A percentile compares a stretch with the other conserved stretches of the same genome.
Conservation (phyloP, 441 rosid genomes). For the Melastoma candidum region DNA sequence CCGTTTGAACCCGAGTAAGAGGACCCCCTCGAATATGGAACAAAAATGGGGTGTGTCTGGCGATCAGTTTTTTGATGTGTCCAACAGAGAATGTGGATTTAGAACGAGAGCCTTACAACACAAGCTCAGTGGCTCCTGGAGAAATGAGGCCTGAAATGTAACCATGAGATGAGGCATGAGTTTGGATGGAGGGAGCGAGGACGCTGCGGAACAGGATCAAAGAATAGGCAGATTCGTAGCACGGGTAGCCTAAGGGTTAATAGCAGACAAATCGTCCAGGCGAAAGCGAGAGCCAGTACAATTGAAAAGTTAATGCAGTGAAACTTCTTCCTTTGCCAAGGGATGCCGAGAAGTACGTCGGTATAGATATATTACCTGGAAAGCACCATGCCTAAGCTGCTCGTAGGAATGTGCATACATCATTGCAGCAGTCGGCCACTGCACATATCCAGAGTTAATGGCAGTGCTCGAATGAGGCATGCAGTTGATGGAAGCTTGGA, state of each 20-base stretch:
- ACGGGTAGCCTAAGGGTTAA: no score
- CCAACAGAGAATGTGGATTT: constrained; percentile 3
- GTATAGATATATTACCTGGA: constrained; percentile 45
- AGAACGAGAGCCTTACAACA: constrained; percentile 21
- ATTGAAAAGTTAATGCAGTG: no score
- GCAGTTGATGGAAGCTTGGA: constrained; percentile 39
- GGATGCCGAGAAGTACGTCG: no score
- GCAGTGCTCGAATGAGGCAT: constrained; percentile 42
- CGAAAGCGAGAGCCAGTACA: no score
- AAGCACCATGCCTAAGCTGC: constrained; percentile 61
- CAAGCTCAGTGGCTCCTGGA: constrained; percentile 85
- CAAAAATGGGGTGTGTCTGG: background rate
- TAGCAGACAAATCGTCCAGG: no score
- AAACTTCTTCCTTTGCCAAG: no score
- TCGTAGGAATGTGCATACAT: constrained; percentile 88
- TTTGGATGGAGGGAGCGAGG: background rate
- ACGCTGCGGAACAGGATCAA: no score
- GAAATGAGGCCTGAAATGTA: constrained; percentile 55
- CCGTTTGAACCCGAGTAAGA: no score
- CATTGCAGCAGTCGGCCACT: constrained; percentile 79
- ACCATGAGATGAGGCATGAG: background rate
- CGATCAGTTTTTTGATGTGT: no score
- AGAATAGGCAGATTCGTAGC: no score
- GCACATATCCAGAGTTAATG: constrained; percentile 54
- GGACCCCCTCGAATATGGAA: no score